A percentile compares a stretch with the other conserved stretches of the same genome.
These are phyloP conservation scores for Nakaseomyces nivariensis DNA, from an alignment of 1,139 yeast genomes.

Conservation along the genomic window DNA sequence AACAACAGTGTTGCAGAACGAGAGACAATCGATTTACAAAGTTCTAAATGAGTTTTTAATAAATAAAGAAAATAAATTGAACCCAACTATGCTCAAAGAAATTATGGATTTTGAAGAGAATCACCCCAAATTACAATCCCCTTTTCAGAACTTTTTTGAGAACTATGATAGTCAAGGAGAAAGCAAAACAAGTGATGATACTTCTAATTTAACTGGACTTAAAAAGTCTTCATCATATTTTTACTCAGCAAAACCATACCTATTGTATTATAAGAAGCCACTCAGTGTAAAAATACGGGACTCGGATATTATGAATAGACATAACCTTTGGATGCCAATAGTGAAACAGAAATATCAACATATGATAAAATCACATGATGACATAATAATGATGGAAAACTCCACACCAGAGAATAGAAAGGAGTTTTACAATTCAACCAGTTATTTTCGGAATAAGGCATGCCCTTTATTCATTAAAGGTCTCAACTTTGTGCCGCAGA, in stretches of 20 bases:
- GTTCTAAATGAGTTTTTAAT: slow-evolving; percentile 12
- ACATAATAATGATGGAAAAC: not conserved
- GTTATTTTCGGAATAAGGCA: slow-evolving; percentile 12
- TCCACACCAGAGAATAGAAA: not conserved
- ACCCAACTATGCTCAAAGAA: slow-evolving; percentile 9
- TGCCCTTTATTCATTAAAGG: slow-evolving; percentile 22
- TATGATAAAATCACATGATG: slow-evolving; percentile 6
- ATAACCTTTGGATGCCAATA: slow-evolving; percentile 23
- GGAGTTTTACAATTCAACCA: not conserved
- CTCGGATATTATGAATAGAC: slow-evolving; percentile 15
- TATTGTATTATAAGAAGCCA: slow-evolving; percentile 20
- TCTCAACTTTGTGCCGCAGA: slow-evolving; percentile 14
- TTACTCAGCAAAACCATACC: slow-evolving; percentile 15
- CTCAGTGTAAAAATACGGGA: slow-evolving; percentile 15
- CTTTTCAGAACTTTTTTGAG: not conserved
- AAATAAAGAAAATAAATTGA: slow-evolving; percentile 10
- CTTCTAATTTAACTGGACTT: not conserved
- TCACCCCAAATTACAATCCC: not conserved
- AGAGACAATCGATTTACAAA: slow-evolving; percentile 9
- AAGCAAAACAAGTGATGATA: slow-evolving; percentile 1
- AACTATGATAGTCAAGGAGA: not conserved
- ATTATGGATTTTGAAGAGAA: not conserved
- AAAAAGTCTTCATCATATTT: slow-evolving; percentile 1
- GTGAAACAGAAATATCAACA: slow-evolving; percentile 10
- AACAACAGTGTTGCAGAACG: slow-evolving; percentile 9